Conservation (phyloP, 805 yeast species). For the Metschnikowia shivogae region DNA sequence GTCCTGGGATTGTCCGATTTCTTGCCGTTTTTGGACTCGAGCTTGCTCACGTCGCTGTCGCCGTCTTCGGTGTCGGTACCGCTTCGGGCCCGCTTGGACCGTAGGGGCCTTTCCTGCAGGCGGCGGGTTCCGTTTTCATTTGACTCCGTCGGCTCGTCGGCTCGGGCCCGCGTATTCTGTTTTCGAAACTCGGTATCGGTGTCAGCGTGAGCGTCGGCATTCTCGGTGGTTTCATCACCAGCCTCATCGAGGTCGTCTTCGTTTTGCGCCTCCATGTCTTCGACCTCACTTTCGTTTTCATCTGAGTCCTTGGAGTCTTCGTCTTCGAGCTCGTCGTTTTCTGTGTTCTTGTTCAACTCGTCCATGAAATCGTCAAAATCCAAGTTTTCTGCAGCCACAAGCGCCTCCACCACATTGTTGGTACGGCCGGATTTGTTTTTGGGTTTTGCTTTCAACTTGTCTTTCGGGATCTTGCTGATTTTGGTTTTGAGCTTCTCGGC, state of each 20-base stretch:
- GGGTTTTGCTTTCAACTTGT: conserved; percentile 18
- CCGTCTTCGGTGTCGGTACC: background rate
- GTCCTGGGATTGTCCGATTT: conserved; percentile 6
- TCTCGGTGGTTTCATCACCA: background rate
- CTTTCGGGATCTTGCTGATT: conserved; percentile 27
- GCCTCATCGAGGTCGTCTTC: conserved; percentile 7
- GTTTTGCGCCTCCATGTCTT: conserved; percentile 11
- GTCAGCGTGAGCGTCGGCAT: background rate
- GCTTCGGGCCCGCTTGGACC: conserved; percentile 4
- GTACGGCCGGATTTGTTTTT: conserved; percentile 25
- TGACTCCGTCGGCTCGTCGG: background rate
- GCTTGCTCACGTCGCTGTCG: background rate
- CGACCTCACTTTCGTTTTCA: conserved; percentile 14
- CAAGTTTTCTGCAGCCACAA: conserved; percentile 34
- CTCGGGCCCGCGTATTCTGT: background rate
- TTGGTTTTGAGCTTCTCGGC: conserved; percentile 27
- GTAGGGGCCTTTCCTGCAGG: background rate
- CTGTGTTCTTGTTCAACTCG: conserved; percentile 20
- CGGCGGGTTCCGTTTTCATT: background rate
- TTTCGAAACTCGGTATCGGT: background rate
- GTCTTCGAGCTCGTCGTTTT: conserved; percentile 7
- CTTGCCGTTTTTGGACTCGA: background rate
- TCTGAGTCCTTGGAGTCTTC: conserved; percentile 5
- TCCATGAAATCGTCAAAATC: conserved; percentile 35
- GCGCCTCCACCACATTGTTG: conserved; percentile 34